These are phyloP conservation scores for Ilyonectria sp. DNA, from an alignment of 2,329 filamentous ascomycete genomes.

Conservation along the genomic window DNA sequence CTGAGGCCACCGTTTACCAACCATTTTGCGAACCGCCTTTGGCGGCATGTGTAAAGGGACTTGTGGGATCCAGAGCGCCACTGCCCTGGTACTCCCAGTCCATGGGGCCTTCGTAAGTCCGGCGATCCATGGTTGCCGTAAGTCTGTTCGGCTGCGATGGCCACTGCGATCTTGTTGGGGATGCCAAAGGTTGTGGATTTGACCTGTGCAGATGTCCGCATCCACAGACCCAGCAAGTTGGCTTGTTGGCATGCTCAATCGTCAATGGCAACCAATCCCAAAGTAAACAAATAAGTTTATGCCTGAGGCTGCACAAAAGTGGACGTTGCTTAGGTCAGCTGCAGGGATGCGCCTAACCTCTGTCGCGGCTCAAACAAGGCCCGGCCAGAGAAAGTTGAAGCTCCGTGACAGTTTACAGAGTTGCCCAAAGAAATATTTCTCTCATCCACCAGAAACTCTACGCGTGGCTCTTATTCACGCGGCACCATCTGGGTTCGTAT, in stretches of 20 bases:
- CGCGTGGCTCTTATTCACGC: background rate
- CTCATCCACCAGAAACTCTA: background rate
- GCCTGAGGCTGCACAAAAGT: slow-evolving; percentile 44
- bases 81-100: slow-evolving; percentile 76
- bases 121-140: slow-evolving; percentile 62
- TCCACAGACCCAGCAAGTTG: slow-evolving; percentile 32
- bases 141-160: slow-evolving; percentile 30
- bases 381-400: slow-evolving; percentile 34
- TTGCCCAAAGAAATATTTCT: slow-evolving; percentile 9
- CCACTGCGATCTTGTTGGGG: slow-evolving; percentile 21
- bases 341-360: slow-evolving; percentile 37
- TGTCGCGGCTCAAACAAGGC: slow-evolving; percentile 37
- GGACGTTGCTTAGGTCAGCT: slow-evolving; percentile 51
- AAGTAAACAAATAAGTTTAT: slow-evolving; percentile 55
- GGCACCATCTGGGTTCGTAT: background rate
- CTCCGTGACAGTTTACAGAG: slow-evolving; percentile 18
- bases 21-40: slow-evolving; percentile 59
- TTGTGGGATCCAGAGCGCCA: slow-evolving; percentile 72
- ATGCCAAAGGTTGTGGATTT: slow-evolving; percentile 24
- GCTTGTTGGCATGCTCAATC: slow-evolving; percentile 34
- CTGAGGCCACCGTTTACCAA: slow-evolving; percentile 48
- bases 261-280: slow-evolving; percentile 48
- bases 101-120: slow-evolving; percentile 75
- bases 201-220: slow-evolving; percentile 10
- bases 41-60: slow-evolving; percentile 72